Conservation (phyloP, 2,329 filamentous ascomycete species). For the Mycogone perniciosa region DNA sequence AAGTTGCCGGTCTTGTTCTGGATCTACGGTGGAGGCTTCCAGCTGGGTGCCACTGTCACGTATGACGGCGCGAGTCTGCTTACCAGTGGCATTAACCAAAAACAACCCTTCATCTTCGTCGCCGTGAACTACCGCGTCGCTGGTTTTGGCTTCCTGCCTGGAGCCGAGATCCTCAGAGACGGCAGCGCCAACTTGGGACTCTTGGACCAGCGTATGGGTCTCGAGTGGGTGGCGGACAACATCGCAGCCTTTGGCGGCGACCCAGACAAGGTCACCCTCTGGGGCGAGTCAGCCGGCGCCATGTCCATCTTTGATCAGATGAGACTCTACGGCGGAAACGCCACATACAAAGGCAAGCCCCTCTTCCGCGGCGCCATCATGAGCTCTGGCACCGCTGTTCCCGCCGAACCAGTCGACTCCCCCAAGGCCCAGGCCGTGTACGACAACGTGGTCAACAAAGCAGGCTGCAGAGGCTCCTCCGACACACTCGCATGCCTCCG, state of each 20-base stretch:
- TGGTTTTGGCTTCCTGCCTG: slow-evolving; percentile 68
- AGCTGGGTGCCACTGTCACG: slow-evolving; percentile 44
- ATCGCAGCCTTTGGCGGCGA: slow-evolving; percentile 74
- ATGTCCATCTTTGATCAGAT: slow-evolving; percentile 75
- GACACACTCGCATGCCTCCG: slow-evolving; percentile 64
- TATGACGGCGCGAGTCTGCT: slow-evolving; percentile 48
- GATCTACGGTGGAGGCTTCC: slow-evolving; percentile 64
- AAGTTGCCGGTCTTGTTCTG: slow-evolving; percentile 63
- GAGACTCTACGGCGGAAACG: slow-evolving; percentile 64
- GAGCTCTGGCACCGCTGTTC: slow-evolving; percentile 61
- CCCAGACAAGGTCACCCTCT: slow-evolving; percentile 70
- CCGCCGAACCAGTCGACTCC: slow-evolving; percentile 57
- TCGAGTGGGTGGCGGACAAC: slow-evolving; percentile 74
- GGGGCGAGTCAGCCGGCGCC: slow-evolving; percentile 65
- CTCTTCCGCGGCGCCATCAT: slow-evolving; percentile 75
- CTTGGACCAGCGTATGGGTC: slow-evolving; percentile 63
- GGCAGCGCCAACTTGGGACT: slow-evolving; percentile 65
- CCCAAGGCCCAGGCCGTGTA: slow-evolving; percentile 60
- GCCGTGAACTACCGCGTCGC: slow-evolving; percentile 72
- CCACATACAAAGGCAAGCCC: slow-evolving; percentile 65
- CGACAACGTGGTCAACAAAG: slow-evolving; percentile 51
- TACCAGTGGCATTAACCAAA: slow-evolving; percentile 33
- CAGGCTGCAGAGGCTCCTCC: slow-evolving; percentile 52
- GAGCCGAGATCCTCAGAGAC: slow-evolving; percentile 60
- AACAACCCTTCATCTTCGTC: slow-evolving; percentile 62